Conservation (phyloP, 2,329 filamentous ascomycete species). For the Blumeriella jaapii region DNA sequence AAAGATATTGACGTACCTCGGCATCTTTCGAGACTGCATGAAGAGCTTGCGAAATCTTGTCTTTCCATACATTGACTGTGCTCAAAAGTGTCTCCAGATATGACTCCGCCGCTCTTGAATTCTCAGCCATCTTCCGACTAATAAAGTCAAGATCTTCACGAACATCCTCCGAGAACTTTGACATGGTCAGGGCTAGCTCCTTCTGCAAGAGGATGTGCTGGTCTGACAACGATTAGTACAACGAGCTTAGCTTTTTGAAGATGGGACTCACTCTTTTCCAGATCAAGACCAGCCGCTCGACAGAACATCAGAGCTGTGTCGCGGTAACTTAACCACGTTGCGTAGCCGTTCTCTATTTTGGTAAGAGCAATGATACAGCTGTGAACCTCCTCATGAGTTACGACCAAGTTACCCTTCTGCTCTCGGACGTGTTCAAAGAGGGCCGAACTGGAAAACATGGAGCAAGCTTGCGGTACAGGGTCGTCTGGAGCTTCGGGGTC, state of each 20-base stretch:
- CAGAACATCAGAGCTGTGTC: slow-evolving; percentile 52
- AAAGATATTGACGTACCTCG: slow-evolving; percentile 17
- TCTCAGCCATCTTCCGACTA: slow-evolving; percentile 15
- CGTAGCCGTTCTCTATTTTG: slow-evolving; percentile 47
- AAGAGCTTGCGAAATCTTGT: slow-evolving; percentile 18
- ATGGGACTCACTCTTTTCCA: slow-evolving; percentile 38
- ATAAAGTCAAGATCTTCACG: slow-evolving; percentile 17
- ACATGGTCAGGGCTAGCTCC: slow-evolving; percentile 22
- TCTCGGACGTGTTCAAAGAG: slow-evolving; percentile 28
- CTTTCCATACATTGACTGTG: slow-evolving; percentile 16
- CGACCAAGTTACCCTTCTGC: slow-evolving; percentile 30
- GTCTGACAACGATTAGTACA: slow-evolving; percentile 20
- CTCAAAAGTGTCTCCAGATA: slow-evolving; percentile 17
- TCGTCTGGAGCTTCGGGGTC: too few relatives aligned
- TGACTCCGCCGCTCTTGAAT: slow-evolving; percentile 13
- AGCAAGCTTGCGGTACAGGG: slow-evolving; percentile 40
- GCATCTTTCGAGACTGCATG: slow-evolving; percentile 16
- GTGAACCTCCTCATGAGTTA: slow-evolving; percentile 28
- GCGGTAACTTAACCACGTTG: slow-evolving; percentile 49
- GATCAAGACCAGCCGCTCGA: slow-evolving; percentile 44
- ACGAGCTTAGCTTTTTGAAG: background rate
- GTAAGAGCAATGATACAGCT: slow-evolving; percentile 43
- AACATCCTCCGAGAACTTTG: slow-evolving; percentile 18
- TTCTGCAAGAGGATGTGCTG: slow-evolving; percentile 24
- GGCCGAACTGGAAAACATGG: slow-evolving; percentile 29